These are phyloP conservation scores for Mycena galericulata DNA, from an alignment of 768 basidiomycete genomes.

Conservation along the genomic window DNA sequence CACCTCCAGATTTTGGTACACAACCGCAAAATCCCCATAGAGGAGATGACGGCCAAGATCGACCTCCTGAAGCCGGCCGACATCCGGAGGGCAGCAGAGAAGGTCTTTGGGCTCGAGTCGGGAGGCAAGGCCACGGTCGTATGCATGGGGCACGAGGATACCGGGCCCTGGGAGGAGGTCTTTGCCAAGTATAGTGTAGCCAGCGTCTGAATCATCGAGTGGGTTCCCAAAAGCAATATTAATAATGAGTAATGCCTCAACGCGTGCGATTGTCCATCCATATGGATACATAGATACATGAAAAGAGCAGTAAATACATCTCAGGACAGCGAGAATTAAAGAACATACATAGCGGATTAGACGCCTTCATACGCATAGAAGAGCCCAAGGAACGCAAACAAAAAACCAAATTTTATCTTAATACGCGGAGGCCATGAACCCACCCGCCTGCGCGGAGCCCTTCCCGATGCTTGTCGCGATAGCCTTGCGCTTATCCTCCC, in stretches of 20 bases:
- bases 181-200: slow-evolving; percentile 80
- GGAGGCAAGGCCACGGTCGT: slow-evolving; percentile 82
- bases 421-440: slow-evolving; percentile 48
- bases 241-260: slow-evolving; percentile 16
- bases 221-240: not conserved
- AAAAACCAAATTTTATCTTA: slow-evolving; percentile 5
- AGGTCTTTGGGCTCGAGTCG: slow-evolving; percentile 76
- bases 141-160: slow-evolving; percentile 84
- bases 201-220: slow-evolving; percentile 13
- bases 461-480: slow-evolving; percentile 66
- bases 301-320: slow-evolving; percentile 20
- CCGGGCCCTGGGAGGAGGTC: slow-evolving; percentile 71
- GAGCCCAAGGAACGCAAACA: not conserved
- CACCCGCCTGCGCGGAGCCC: slow-evolving; percentile 49
- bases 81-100: slow-evolving; percentile 79
- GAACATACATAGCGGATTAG: slow-evolving; percentile 24
- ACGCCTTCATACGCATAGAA: slow-evolving; percentile 1
- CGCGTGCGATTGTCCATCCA: slow-evolving; percentile 12
- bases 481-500: slow-evolving; percentile 82
- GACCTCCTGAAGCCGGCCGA: slow-evolving; percentile 79
- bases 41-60: slow-evolving; percentile 91
- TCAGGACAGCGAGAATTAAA: not conserved
- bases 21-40: slow-evolving; percentile 84
- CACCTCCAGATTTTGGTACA: slow-evolving; percentile 80
- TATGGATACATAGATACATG: slow-evolving; percentile 31